Evolutionary conservation across 805 yeast genomes (phyloP).

Genomic region (Hagleromyces aurorensis): DNA sequence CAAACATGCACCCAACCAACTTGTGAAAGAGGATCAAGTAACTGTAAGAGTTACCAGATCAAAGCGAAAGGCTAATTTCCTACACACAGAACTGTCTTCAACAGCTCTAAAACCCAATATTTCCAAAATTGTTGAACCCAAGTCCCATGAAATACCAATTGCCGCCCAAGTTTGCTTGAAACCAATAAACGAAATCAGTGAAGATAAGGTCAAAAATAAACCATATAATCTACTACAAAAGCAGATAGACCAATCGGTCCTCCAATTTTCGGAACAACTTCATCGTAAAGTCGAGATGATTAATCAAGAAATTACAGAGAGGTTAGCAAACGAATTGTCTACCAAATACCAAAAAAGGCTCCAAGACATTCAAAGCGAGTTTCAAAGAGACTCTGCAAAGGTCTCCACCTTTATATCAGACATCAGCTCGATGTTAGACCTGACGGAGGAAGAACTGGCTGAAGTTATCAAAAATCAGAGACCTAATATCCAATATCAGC

Average conservation of each 20-base stretch:
- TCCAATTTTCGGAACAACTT: conserved; percentile 30
- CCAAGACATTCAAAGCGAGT: conserved; percentile 27
- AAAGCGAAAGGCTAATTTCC: no score
- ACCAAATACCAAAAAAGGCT: conserved; percentile 31
- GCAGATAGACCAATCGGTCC: conserved; percentile 32
- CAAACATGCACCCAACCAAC: no score
- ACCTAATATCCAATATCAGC: conserved; percentile 1
- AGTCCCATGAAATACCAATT: no score
- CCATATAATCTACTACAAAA: conserved; percentile 26
- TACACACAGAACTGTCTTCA: no score
- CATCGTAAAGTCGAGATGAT: conserved; percentile 31
- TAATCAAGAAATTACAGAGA: conserved; percentile 33
- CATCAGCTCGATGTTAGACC: conserved; percentile 30
- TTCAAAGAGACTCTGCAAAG: conserved; percentile 33
- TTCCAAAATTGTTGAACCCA: no score
- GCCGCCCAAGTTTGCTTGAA: no score
- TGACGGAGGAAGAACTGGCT: conserved; percentile 31
- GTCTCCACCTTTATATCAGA: conserved; percentile 31
- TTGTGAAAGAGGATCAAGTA: no score
- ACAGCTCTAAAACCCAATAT: no score
- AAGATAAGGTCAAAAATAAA: no score
- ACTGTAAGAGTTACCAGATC: no score
- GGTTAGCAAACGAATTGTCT: conserved; percentile 30
- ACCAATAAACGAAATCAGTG: no score
- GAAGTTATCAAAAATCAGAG: conserved; percentile 23